Conservation (phyloP, 129 eudicot genomes). For the Gnaphalium uliginosum region DNA sequence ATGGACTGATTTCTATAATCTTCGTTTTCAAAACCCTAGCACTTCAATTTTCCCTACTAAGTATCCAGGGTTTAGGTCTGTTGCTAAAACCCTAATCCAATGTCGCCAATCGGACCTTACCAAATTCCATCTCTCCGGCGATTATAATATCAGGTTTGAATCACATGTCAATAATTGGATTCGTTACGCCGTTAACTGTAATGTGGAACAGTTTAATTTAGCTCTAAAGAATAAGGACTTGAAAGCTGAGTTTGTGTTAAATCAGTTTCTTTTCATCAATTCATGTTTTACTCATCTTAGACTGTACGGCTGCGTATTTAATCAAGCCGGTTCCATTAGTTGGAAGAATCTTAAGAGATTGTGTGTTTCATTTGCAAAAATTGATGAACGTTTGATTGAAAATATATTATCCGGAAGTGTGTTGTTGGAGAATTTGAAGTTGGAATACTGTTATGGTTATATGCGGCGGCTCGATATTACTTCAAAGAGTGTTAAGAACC, state of each 20-base stretch:
- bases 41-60: not conserved
- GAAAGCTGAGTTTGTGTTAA: conserved; percentile 19
- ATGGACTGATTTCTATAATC: not conserved
- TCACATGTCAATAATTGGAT: conserved; percentile 20
- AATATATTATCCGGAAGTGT: conserved; percentile 20
- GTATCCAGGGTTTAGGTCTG: not conserved
- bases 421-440: conserved; percentile 23
- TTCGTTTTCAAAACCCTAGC: too few relatives aligned
- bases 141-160: not conserved
- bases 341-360: conserved; percentile 25
- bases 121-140: not conserved
- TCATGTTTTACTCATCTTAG: not conserved
- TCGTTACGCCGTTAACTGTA: not conserved
- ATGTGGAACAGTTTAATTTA: not conserved
- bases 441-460: conserved; percentile 23
- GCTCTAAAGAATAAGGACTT: not conserved
- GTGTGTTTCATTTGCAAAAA: not conserved
- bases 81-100: conserved; percentile 30
- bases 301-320: conserved; percentile 13
- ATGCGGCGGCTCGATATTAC: conserved; percentile 8
- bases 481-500: conserved; percentile 24
- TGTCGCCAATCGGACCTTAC: conserved; percentile 16
- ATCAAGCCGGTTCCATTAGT: conserved; percentile 14
- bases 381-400: conserved; percentile 8
- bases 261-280: conserved; percentile 7